Conservation (phyloP, 1,284 basidiomycete genomes). For the Coniferiporia sulphurascens region DNA sequence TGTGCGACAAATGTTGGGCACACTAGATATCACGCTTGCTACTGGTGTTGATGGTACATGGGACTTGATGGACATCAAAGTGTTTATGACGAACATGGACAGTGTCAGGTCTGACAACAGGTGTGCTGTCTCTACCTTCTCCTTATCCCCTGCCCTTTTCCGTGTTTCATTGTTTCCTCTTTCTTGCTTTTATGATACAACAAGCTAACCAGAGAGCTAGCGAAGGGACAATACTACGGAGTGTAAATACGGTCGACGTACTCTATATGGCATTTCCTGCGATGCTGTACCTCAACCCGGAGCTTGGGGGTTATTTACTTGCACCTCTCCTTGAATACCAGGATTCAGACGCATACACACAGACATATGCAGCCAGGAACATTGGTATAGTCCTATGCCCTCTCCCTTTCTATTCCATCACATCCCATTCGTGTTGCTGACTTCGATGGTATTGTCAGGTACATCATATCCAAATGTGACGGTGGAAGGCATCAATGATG, state of each 20-base stretch:
- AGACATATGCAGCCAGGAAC: constrained; percentile 36
- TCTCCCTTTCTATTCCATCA: too few species aligned
- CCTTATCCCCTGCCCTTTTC: neutral
- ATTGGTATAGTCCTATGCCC: constrained; percentile 34
- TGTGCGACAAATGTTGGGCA: constrained; percentile 36
- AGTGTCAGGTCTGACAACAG: constrained; percentile 12
- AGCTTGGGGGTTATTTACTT: constrained; percentile 35
- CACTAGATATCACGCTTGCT: constrained; percentile 35
- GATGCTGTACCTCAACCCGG: constrained; percentile 42
- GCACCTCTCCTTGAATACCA: constrained; percentile 43
- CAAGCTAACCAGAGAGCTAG: too few species aligned
- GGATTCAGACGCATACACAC: constrained; percentile 23
- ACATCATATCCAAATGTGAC: constrained; percentile 25
- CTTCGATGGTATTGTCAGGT: neutral
- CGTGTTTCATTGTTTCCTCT: neutral
- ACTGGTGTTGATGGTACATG: constrained; percentile 25
- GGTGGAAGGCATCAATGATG: neutral
- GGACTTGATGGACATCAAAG: constrained; percentile 35
- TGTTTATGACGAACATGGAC: constrained; percentile 47
- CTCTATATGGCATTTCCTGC: constrained; percentile 43
- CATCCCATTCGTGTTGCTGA: too few species aligned
- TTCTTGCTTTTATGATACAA: too few species aligned
- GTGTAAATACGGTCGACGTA: too few species aligned
- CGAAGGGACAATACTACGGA: constrained; percentile 38
- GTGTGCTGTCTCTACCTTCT: neutral